phyloP scores from a whole-genome alignment of 2,329 filamentous ascomycete genomes.

The Colletotrichum brevisporum region DNA sequence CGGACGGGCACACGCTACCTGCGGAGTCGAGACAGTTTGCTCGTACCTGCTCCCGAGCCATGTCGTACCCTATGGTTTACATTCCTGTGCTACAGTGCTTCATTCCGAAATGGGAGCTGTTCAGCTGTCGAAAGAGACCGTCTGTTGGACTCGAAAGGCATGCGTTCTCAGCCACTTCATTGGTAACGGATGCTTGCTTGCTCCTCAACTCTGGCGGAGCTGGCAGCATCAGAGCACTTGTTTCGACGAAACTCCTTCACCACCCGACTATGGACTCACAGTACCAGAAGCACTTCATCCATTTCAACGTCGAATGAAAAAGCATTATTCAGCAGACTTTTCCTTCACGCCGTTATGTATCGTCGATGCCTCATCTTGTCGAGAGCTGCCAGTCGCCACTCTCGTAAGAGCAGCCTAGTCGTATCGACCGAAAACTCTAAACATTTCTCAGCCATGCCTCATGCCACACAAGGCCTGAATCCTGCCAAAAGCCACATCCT shows the following conservation, averaged over 20 bases:
- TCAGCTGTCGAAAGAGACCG: background rate
- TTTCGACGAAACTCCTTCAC: no score
- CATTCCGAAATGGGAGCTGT: slow-evolving; percentile 18
- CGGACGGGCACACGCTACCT: slow-evolving; percentile 3
- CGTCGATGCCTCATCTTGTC: background rate
- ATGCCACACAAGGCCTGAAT: background rate
- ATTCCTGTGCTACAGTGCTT: background rate
- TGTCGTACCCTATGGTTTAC: background rate
- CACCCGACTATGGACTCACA: no score
- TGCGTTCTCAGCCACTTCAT: background rate
- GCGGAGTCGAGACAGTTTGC: slow-evolving; percentile 22
- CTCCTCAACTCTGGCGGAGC: no score
- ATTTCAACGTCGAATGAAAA: background rate
- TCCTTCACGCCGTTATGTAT: background rate
- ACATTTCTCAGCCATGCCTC: background rate
- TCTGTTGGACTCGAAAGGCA: slow-evolving; percentile 6
- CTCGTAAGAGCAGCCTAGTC: background rate
- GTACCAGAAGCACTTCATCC: slow-evolving; percentile 3
- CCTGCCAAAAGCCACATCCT: background rate
- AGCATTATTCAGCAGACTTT: background rate
- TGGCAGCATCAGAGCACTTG: no score
- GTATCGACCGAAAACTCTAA: background rate
- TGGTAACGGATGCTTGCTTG: slow-evolving; percentile 6
- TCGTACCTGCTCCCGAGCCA: slow-evolving; percentile 14
- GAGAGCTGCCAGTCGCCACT: background rate